These are phyloP conservation scores for Solanum hybrid DNA, from an alignment of 305 asterid species.

Conservation along the genomic window DNA sequence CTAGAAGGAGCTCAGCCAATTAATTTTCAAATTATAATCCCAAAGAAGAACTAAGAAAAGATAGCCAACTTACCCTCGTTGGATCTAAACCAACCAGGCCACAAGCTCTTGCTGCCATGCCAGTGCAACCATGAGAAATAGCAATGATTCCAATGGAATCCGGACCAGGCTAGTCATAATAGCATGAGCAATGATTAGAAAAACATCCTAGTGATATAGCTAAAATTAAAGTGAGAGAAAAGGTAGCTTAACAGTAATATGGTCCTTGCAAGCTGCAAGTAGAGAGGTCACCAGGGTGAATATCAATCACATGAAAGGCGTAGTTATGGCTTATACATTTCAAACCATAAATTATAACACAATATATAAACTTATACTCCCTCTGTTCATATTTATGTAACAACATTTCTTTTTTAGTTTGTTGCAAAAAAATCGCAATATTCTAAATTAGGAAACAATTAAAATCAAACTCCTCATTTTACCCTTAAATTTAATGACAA, in stretches of 20 bases:
- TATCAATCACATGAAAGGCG: neutral
- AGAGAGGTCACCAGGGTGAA: neutral
- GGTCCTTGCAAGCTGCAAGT: neutral
- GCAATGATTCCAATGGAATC: slow-evolving; percentile 99
- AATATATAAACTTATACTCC: neutral
- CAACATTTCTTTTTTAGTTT: neutral
- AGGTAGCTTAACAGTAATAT: neutral
- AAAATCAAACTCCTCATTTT: neutral
- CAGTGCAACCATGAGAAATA: slow-evolving; percentile 98
- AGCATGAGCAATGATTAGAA: neutral
- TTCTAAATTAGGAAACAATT: neutral
- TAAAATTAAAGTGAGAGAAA: neutral
- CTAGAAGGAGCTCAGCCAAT: slow-evolving; percentile 29
- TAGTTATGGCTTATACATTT: neutral
- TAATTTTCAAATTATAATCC: neutral
- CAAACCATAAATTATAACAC: neutral
- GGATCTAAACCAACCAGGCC: slow-evolving; percentile 98
- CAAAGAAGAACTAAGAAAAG: neutral
- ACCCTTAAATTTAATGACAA: neutral
- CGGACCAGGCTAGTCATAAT: slow-evolving; percentile 93
- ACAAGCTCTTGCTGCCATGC: slow-evolving; percentile 98
- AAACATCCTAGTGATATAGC: neutral
- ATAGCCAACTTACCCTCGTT: slow-evolving; percentile 54
- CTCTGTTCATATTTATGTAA: neutral
- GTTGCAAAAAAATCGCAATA: neutral